phyloP scores from a whole-genome alignment of 1,284 basidiomycete genomes.

The Cryptococcus hybrid region DNA sequence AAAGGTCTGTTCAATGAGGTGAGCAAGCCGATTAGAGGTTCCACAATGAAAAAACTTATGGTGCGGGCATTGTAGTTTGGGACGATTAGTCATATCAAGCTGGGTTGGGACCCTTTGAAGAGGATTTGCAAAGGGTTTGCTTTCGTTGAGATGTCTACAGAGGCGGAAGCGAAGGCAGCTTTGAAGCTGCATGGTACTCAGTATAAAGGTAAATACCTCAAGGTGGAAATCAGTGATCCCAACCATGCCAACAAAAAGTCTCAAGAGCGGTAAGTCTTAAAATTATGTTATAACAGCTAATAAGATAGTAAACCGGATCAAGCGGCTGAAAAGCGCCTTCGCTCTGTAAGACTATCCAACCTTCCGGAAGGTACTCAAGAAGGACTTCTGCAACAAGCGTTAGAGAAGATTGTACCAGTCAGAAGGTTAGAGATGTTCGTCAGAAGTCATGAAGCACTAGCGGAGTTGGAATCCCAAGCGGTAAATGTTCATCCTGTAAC shows the following conservation, averaged over 20 bases:
- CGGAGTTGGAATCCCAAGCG: constrained; percentile 69
- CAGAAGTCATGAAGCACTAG: constrained; percentile 66
- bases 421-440: constrained; percentile 72
- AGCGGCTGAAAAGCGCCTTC: constrained; percentile 56
- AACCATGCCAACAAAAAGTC: constrained; percentile 32
- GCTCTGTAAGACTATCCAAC: constrained; percentile 67
- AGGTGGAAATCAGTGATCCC: constrained; percentile 38
- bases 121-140: constrained; percentile 81
- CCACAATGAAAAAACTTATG: too few species aligned
- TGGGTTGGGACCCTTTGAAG: constrained; percentile 66
- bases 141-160: constrained; percentile 85
- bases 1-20: constrained; percentile 78
- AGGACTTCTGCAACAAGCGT: constrained; percentile 77
- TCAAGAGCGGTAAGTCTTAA: constrained; percentile 13
- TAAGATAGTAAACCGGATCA: constrained; percentile 9
- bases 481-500: constrained; percentile 54
- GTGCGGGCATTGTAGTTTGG: constrained; percentile 71
- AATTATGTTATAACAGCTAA: background rate
- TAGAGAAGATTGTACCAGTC: constrained; percentile 74
- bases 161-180: constrained; percentile 69
- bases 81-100: constrained; percentile 70
- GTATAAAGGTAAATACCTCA: constrained; percentile 49
- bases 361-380: constrained; percentile 76
- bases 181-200: constrained; percentile 79
- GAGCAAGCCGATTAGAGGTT: constrained; percentile 45